Evolutionary conservation across 768 basidiomycete species (phyloP), one percentile per base, ranked within the genome.

Genomic region (Termitomyces sp.): DNA sequence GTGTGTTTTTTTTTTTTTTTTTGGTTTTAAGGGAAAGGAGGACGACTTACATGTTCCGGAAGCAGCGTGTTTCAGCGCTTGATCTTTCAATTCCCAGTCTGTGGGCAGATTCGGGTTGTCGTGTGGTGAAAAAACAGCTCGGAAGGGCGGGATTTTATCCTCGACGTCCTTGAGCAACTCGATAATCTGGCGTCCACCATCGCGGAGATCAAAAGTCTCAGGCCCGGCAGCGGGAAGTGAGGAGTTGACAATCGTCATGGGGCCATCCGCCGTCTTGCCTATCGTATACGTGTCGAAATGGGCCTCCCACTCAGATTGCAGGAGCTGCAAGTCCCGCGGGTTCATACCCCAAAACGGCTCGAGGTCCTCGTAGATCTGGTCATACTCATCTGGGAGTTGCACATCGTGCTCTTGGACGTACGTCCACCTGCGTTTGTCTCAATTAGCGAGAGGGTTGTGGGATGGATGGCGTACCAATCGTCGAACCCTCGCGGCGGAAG

Each of bases 401-500:
- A 91, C 83, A 10, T 79, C 68, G 67, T 92, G 77, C 46, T 79
- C 73, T 62, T 78, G 70, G 32, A 84, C 87, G 65, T 75, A 77
- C 2, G 54, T 58, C 77, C 75, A 78, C 75, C 74, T 74, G 5
- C 24, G 21, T 15, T 26, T n/a, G n/a, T 26, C 19, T 22, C 49
- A n/a, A 34, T 35, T n/a, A 30, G 2, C 19, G 2, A 14, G 19
- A 12, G n/a, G n/a, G n/a, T n/a, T n/a, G n/a, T 17, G 22, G 17
- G 8, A 3, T 3, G 32, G 4, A 50, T n/a, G n/a, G n/a, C 22
- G 11, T 10, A 50, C 48, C 48, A 50, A 22, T 50, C 37, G 64
- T 90, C 91, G 61, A 96, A 97, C 0, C 95, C 94, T 43, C 75
- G 75, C 0, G 95, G 93, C 0, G 94, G 94, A 35, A 78, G 71